phyloP scores from a whole-genome alignment of 2,329 filamentous ascomycete species.

The Tolypocladium guangdongense region DNA sequence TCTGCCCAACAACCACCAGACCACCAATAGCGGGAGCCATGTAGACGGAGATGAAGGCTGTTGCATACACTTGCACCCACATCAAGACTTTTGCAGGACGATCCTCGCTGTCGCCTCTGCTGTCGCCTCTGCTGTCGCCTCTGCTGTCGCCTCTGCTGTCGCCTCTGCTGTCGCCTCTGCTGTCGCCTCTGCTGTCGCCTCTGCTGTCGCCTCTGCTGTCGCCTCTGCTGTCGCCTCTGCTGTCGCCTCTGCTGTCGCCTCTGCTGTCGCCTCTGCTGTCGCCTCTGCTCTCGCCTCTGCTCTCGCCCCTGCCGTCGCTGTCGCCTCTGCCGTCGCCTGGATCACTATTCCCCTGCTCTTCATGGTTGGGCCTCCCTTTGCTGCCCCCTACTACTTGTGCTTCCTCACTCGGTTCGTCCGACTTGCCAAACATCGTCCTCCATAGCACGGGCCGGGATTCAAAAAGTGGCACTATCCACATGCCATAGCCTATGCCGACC shows the following conservation, averaged over 20 bases:
- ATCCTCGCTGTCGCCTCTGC: neutral
- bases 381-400: neutral
- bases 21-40: conserved; percentile 2
- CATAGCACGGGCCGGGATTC: conserved; percentile 2
- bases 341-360: too few relatives aligned
- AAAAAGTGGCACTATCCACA: neutral
- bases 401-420: neutral
- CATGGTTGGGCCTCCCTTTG: neutral
- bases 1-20: conserved; percentile 1
- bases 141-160: too few relatives aligned
- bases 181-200: too few relatives aligned
- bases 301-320: too few relatives aligned
- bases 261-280: too few relatives aligned
- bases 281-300: too few relatives aligned
- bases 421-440: neutral
- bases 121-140: neutral
- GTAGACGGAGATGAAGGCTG: neutral
- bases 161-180: too few relatives aligned
- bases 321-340: too few relatives aligned
- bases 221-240: too few relatives aligned
- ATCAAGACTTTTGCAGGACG: neutral
- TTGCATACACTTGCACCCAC: neutral
- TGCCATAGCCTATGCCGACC: conserved; percentile 1
- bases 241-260: too few relatives aligned
- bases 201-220: too few relatives aligned